Percentiles rank a stretch among this genome's conserved stretches.
Conservation (phyloP, 2,329 filamentous ascomycete genomes). For the Beauveria caledonica region DNA sequence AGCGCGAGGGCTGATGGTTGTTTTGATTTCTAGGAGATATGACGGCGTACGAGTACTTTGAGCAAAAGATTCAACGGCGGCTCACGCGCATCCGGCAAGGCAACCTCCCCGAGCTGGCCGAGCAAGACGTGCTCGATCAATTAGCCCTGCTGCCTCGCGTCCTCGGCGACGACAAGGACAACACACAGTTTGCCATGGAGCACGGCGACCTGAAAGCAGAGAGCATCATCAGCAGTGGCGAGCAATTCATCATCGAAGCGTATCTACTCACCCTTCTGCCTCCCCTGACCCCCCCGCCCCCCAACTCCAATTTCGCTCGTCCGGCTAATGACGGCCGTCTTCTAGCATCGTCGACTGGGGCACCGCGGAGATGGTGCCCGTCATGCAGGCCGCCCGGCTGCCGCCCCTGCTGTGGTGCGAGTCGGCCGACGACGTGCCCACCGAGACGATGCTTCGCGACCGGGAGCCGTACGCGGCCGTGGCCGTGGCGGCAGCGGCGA, state of each 20-base stretch:
- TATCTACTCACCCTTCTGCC: not conserved
- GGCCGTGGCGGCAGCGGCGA: not conserved
- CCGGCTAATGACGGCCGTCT: not conserved
- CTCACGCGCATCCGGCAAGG: not conserved
- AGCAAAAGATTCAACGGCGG: not conserved
- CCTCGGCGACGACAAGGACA: not conserved
- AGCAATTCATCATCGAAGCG: not conserved
- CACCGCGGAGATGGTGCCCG: not conserved
- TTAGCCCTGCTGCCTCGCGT: not conserved
- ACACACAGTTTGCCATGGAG: not conserved
- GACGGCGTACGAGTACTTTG: not conserved
- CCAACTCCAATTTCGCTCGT: not conserved
- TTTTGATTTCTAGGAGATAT: not conserved
- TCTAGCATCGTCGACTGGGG: conserved; percentile 1
- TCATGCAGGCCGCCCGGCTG: not conserved
- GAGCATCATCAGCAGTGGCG: not conserved
- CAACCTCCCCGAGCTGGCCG: not conserved
- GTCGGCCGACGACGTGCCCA: not conserved
- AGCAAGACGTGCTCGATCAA: not conserved
- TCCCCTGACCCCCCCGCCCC: not conserved
- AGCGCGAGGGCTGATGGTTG: not conserved
- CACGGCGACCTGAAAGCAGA: not conserved
- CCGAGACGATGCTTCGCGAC: not conserved
- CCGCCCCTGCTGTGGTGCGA: not conserved
- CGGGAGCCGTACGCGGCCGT: not conserved